Evolutionary conservation across 306 rosid species (phyloP).

Genomic region (Acacia crassicarpa): DNA sequence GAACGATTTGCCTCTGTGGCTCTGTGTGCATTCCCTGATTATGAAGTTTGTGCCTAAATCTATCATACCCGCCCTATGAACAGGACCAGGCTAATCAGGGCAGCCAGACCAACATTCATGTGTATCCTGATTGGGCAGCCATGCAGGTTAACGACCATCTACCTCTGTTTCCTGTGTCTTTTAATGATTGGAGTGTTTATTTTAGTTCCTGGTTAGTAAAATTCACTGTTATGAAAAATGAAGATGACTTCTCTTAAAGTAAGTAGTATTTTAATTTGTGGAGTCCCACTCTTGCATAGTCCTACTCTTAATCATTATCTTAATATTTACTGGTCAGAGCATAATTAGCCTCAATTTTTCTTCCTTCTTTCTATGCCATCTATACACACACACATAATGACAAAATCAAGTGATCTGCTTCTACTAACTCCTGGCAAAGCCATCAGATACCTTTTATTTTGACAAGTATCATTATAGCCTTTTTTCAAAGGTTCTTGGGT

Average conservation of each 20-base stretch:
- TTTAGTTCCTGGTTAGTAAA: constrained; percentile 16
- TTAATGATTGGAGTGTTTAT: constrained; percentile 11
- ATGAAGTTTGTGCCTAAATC: background rate
- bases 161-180: constrained; percentile 1
- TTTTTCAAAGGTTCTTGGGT: background rate
- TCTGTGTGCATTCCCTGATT: background rate
- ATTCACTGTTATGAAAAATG: constrained; percentile 1
- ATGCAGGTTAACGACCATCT: constrained; percentile 68
- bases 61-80: constrained; percentile 18
- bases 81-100: constrained; percentile 63
- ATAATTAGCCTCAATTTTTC: background rate
- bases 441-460: background rate
- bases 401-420: background rate
- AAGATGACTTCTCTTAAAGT: background rate
- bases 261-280: background rate
- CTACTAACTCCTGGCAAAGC: background rate
- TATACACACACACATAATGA: background rate
- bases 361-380: background rate
- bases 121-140: constrained; percentile 92
- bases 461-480: background rate
- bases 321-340: background rate
- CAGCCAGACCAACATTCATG: constrained; percentile 60
- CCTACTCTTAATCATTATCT: background rate
- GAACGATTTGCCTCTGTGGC: background rate
- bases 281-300: background rate